phyloP scores from a whole-genome alignment of 345 rosid species.

The Rhizophora mangle region DNA sequence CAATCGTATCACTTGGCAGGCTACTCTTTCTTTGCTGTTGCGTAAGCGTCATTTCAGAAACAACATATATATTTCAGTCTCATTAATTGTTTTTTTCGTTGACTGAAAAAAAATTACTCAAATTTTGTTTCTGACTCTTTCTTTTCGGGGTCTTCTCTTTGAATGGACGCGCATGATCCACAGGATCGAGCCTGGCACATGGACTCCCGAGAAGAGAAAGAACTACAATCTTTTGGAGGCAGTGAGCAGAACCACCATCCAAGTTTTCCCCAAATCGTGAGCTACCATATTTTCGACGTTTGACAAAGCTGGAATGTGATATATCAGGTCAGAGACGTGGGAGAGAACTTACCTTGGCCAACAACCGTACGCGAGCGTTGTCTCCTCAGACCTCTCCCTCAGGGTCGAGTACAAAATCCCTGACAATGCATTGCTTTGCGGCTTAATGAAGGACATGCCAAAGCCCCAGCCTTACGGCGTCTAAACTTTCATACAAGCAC shows the following conservation, averaged over 20 bases:
- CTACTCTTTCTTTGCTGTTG: constrained; percentile 31
- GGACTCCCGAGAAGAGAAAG: constrained; percentile 74
- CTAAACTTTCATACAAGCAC: neutral
- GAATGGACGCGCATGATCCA: too few species aligned
- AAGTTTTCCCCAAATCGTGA: constrained; percentile 81
- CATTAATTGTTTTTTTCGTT: neutral
- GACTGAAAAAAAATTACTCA: too few species aligned
- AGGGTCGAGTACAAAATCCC: constrained; percentile 84
- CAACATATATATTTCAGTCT: neutral
- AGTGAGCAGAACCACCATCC: constrained; percentile 78
- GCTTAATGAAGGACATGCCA: constrained; percentile 53
- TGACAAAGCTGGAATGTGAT: constrained; percentile 96
- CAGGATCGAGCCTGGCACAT: constrained; percentile 71
- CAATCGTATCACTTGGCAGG: constrained; percentile 32
- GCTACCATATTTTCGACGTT: constrained; percentile 74
- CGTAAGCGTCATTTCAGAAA: constrained; percentile 12
- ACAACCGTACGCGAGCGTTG: constrained; percentile 58
- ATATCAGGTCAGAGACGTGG: constrained; percentile 62
- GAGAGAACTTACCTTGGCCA: constrained; percentile 79
- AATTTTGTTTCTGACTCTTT: too few species aligned
- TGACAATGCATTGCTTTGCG: constrained; percentile 54
- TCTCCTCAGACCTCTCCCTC: constrained; percentile 62
- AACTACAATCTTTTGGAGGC: constrained; percentile 82
- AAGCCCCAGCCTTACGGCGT: constrained; percentile 58
- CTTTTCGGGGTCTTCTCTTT: too few species aligned